Evolutionary conservation across 495 filamentous ascomycete species (phyloP).

Genomic region (Talaromyces ruber): DNA sequence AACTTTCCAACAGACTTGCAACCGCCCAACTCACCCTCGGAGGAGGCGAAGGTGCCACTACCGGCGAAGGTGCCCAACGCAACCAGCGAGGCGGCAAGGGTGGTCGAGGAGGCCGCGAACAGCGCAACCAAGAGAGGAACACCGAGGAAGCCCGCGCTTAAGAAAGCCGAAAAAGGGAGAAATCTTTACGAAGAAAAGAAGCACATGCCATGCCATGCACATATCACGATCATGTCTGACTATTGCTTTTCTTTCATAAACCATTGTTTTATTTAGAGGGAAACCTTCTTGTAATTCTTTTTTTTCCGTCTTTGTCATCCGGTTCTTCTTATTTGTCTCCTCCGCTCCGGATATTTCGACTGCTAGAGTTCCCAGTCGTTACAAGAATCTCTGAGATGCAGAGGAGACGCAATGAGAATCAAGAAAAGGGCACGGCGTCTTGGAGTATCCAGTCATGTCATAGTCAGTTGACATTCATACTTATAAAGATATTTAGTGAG

Average conservation of each 20-base stretch:
- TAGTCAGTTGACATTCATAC: background rate
- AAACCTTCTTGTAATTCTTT: constrained; percentile 1
- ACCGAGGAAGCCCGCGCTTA: constrained; percentile 37
- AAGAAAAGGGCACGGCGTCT: constrained; percentile 23
- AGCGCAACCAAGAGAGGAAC: constrained; percentile 26
- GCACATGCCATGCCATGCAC: constrained; percentile 2
- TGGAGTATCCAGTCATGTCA: constrained; percentile 16
- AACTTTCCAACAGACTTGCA: constrained; percentile 87
- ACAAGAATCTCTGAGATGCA: background rate
- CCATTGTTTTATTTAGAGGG: constrained; percentile 7
- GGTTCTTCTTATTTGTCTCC: constrained; percentile 9
- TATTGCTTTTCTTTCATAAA: constrained; percentile 16
- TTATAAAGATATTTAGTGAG: constrained; percentile 4
- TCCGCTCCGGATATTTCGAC: background rate
- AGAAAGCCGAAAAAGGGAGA: constrained; percentile 7
- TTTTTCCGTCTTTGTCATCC: constrained; percentile 2
- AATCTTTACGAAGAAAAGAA: constrained; percentile 7
- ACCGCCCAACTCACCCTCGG: constrained; percentile 69
- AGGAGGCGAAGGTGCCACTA: constrained; percentile 34
- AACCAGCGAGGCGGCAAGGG: constrained; percentile 42
- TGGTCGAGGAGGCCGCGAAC: constrained; percentile 33
- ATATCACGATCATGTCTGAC: constrained; percentile 9
- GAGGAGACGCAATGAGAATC: constrained; percentile 3
- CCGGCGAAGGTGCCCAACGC: constrained; percentile 16
- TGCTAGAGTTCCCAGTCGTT: background rate